Conservation (phyloP, 495 filamentous ascomycete species). For the Neurospora sp. region DNA sequence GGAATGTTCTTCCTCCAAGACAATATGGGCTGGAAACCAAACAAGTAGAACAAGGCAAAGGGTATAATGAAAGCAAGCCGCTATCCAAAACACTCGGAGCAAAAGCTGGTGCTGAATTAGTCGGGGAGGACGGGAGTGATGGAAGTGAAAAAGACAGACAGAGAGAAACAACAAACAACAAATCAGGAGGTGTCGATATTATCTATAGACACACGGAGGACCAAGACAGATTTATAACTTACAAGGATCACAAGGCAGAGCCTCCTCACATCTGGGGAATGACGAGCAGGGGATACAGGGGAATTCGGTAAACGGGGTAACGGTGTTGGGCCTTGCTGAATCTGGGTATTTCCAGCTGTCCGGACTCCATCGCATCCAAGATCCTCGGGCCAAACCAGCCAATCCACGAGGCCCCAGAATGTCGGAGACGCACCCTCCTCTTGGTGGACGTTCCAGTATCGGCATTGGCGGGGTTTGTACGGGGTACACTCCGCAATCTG, state of each 20-base stretch:
- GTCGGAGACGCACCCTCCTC: not conserved
- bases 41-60: not conserved
- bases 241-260: not conserved
- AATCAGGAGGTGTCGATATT: not conserved
- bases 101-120: not conserved
- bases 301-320: not conserved
- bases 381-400: slow-evolving; percentile 6
- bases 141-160: not conserved
- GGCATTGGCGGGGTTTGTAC: not conserved
- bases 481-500: not conserved
- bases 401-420: not conserved
- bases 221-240: not conserved
- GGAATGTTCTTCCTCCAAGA: not conserved
- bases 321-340: not conserved
- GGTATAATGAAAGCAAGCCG: not conserved
- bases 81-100: not conserved
- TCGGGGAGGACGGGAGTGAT: not conserved
- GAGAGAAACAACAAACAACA: not conserved
- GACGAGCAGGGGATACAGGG: not conserved
- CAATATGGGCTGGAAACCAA: not conserved
- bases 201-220: not conserved
- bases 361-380: slow-evolving; percentile 6
- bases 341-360: slow-evolving; percentile 4
- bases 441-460: not conserved
- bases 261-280: not conserved